Evolutionary conservation across 257 asterid genomes (phyloP).

Genomic region (Solanum arcanum): DNA sequence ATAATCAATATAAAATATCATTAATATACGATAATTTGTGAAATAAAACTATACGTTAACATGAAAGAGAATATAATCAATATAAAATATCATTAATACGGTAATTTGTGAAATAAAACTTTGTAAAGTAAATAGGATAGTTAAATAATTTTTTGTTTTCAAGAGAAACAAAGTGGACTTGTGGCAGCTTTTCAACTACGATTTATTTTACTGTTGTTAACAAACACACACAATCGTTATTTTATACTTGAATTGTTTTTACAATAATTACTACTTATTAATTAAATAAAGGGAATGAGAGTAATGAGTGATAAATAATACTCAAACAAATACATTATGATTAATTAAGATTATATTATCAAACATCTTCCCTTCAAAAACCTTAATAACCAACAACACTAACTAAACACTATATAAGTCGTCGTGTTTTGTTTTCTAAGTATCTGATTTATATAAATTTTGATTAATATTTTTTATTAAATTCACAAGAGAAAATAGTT

Average conservation of each 20-base stretch:
- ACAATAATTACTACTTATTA: neutral
- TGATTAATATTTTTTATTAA: too few species aligned
- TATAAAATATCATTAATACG: too few species aligned
- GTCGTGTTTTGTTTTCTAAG: too few species aligned
- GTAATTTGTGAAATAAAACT: neutral
- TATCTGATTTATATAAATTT: too few species aligned
- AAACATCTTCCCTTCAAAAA: too few species aligned
- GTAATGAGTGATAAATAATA: neutral
- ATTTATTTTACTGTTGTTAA: neutral
- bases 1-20: too few species aligned
- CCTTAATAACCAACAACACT: too few species aligned
- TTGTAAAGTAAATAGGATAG: neutral
- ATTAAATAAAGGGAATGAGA: neutral
- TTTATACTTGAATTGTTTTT: neutral
- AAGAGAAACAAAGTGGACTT: neutral
- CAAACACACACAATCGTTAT: neutral
- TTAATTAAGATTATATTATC: neutral
- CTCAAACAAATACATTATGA: neutral
- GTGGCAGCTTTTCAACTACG: neutral
- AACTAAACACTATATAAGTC: too few species aligned
- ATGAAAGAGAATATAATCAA: too few species aligned
- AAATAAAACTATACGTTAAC: neutral
- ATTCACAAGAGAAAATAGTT: too few species aligned
- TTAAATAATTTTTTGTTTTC: neutral
- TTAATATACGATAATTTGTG: fast-evolving